These are phyloP conservation scores for Tetraselmis chui DNA, from an alignment of 139 green algal species.

Conservation along the genomic window DNA sequence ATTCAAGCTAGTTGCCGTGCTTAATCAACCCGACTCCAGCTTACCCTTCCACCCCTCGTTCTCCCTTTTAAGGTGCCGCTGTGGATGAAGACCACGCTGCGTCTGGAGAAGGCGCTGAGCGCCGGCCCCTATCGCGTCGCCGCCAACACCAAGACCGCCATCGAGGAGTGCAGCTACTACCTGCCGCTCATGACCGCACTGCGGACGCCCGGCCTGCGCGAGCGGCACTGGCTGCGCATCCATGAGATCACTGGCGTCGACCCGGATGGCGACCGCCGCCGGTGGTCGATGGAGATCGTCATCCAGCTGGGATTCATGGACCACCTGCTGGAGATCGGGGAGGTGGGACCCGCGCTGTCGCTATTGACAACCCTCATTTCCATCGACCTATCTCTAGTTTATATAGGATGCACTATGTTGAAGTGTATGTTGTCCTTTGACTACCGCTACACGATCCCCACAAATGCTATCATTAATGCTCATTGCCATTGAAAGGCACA, in stretches of 20 bases:
- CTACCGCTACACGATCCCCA: too few species aligned
- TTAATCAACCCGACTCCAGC: too few species aligned
- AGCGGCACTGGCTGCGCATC: neutral
- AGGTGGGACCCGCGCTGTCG: neutral
- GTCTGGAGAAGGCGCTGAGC: neutral
- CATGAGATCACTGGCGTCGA: neutral
- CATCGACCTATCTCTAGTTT: too few species aligned
- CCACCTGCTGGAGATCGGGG: neutral
- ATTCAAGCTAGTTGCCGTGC: too few species aligned
- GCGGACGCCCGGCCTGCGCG: neutral
- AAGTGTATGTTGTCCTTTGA: too few species aligned
- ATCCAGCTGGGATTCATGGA: neutral
- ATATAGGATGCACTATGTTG: too few species aligned
- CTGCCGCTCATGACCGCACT: neutral
- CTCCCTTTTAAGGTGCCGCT: too few species aligned
- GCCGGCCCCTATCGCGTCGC: neutral
- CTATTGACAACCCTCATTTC: too few species aligned
- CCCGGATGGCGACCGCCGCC: neutral
- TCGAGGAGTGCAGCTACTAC: neutral
- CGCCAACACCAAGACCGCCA: neutral
- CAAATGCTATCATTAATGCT: too few species aligned
- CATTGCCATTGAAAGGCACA: too few species aligned
- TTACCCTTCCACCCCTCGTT: too few species aligned
- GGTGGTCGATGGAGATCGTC: neutral
- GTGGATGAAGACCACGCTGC: neutral